Evolutionary conservation across 2,329 filamentous ascomycete genomes (phyloP).

Genomic region (Epichloe gansuensis): DNA sequence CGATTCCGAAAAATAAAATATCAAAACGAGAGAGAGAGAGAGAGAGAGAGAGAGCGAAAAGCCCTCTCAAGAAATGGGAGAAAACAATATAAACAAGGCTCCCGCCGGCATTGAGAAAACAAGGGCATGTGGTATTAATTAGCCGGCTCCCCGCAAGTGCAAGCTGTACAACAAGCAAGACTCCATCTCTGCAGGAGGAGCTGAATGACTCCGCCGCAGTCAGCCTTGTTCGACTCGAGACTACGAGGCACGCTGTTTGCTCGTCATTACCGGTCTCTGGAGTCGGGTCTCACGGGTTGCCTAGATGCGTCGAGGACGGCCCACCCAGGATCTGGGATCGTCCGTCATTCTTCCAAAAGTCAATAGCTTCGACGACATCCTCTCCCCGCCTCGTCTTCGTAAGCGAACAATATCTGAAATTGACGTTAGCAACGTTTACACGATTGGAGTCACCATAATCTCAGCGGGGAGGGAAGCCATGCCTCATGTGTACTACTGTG

Average conservation of each 20-base stretch:
- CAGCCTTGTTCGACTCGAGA: not conserved
- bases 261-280: not conserved
- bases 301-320: slow-evolving; percentile 3
- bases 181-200: slow-evolving; percentile 11
- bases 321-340: slow-evolving; percentile 30
- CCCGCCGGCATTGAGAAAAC: not conserved
- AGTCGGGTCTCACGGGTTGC: not conserved
- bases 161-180: slow-evolving; percentile 18
- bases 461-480: slow-evolving; percentile 20
- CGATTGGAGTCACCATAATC: too few species aligned
- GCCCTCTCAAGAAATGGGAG: not conserved
- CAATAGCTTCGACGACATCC: slow-evolving; percentile 85
- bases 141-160: not conserved
- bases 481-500: slow-evolving; percentile 97
- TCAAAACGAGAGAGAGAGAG: not conserved
- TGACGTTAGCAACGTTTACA: not conserved
- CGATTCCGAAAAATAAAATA: not conserved
- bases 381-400: slow-evolving; percentile 88
- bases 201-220: slow-evolving; percentile 7
- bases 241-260: not conserved
- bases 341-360: slow-evolving; percentile 76
- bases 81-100: slow-evolving; percentile 1
- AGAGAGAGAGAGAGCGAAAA: not conserved
- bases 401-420: slow-evolving; percentile 82
- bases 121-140: not conserved